Conservation (phyloP, 2,329 filamentous ascomycete genomes). For the Ophioceras dolichostomum region DNA sequence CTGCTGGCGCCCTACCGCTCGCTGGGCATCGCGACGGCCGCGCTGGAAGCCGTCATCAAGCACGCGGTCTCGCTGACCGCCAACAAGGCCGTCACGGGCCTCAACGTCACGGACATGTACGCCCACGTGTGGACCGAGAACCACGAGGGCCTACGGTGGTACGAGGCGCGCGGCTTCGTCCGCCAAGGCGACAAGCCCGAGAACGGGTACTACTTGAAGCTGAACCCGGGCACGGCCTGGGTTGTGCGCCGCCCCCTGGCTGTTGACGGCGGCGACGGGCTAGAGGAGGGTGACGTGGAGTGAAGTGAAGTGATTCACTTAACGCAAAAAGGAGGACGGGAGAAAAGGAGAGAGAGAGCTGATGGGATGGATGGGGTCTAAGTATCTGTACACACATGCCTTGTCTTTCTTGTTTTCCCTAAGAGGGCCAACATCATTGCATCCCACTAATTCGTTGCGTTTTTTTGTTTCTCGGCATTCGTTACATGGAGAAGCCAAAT, state of each 20-base stretch:
- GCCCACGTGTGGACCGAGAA: slow-evolving; percentile 61
- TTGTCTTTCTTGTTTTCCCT: no score
- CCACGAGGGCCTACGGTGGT: slow-evolving; percentile 51
- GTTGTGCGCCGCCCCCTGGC: slow-evolving; percentile 32
- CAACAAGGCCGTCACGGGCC: slow-evolving; percentile 15
- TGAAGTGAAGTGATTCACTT: no score
- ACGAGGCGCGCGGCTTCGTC: slow-evolving; percentile 43
- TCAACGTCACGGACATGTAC: slow-evolving; percentile 34
- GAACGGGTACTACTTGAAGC: slow-evolving; percentile 47
- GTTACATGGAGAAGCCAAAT: no score
- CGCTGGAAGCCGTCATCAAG: slow-evolving; percentile 38
- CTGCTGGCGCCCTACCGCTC: slow-evolving; percentile 51
- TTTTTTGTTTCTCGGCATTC: no score
- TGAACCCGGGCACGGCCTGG: slow-evolving; percentile 50
- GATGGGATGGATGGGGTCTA: no score
- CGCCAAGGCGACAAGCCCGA: slow-evolving; percentile 31
- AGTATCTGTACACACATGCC: no score
- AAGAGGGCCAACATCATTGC: no score
- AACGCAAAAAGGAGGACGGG: no score
- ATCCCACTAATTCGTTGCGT: no score
- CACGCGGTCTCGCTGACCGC: slow-evolving; percentile 22
- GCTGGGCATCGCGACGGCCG: slow-evolving; percentile 44
- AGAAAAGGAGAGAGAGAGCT: no score
- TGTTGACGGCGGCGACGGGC: no score
- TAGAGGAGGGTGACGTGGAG: no score